Percentiles rank a stretch among this genome's conserved stretches.
Evolutionary conservation across 192 early-diverging fungal genomes (phyloP).

Genomic region (Dimargaris verticillata): DNA sequence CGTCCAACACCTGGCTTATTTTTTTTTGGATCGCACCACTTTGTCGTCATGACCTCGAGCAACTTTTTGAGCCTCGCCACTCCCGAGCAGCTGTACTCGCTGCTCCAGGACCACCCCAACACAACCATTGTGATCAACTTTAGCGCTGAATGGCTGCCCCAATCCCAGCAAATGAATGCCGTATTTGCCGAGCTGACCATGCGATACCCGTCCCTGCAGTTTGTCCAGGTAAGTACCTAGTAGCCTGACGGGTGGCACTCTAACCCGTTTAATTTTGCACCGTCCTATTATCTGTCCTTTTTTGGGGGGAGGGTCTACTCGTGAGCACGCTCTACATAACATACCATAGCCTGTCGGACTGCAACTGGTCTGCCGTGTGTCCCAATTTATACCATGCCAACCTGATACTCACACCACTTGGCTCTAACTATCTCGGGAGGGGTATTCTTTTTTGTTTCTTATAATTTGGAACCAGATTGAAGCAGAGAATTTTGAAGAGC

Average conservation of each 20-base stretch:
- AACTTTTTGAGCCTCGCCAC: constrained; percentile 25
- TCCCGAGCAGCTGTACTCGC: constrained; percentile 24
- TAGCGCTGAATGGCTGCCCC: constrained; percentile 79
- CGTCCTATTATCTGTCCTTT: neutral
- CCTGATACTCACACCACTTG: neutral
- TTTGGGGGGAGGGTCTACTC: neutral
- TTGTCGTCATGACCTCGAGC: constrained; percentile 15
- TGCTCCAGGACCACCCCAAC: constrained; percentile 16
- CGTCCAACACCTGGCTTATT: no score
- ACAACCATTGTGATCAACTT: constrained; percentile 59
- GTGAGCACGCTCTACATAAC: neutral
- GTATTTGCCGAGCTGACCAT: constrained; percentile 73
- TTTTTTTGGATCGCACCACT: neutral
- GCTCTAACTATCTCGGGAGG: neutral
- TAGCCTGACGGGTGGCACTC: neutral
- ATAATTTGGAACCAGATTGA: constrained; percentile 35
- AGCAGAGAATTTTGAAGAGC: constrained; percentile 78
- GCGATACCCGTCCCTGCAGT: constrained; percentile 57
- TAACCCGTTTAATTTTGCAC: neutral
- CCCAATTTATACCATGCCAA: neutral
- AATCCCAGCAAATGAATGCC: constrained; percentile 82
- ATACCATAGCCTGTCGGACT: neutral
- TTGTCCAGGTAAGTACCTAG: constrained; percentile 49
- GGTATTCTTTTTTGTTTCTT: neutral
- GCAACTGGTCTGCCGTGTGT: neutral